Evolutionary conservation across 2,329 filamentous ascomycete species (phyloP), one percentile per base, ranked within the genome.

Genomic region (Huntiella omanensis): DNA sequence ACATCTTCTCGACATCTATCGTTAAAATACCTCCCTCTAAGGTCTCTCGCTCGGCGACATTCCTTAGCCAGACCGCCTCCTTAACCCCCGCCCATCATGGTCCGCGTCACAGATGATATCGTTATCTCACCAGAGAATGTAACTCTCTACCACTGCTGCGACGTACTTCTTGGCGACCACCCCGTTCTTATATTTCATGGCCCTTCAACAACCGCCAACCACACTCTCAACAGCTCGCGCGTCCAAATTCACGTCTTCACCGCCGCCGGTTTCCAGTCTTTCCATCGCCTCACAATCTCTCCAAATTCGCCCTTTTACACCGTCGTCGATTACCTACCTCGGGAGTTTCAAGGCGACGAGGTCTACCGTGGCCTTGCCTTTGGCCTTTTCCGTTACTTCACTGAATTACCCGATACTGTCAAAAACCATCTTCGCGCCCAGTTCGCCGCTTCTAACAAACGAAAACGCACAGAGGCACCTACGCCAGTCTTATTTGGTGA

Each of bases 291-390:
- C 54, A 93, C 88, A 50, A 80, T 96, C 53, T 92, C 88, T 17
- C 91, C 91, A 39, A 92, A 83, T 57, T 94, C 88, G 40, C 77
- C 85, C 44, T 81, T 92, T 57, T 96, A 96, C 62, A 74, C 77
- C 53, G 88, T 87, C 46, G 91, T 98, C 60, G 79, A 83, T 59
- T 77, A 87, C 59, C 72, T 98, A 38, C 86, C 91, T 37, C 80
- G 86, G 58, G 88, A 95, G 59, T 86, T 87, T 62, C 91, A 96
- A 66, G 88, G 88, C 56, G 88, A 96, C 60, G 88, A 96, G 62
- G 71, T 93, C 53, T 92, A 82, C 62, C 79, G 91, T 40, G 91
- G 81, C 13, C 71, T 98, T 47, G 91, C 88, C 41, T 93, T 96
- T 61, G 86, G 84, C 48, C 69, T 98, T 54, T 81, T 80, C 67